Evolutionary conservation across 345 rosid species (phyloP).

Genomic region (Gossypium thurberi): DNA sequence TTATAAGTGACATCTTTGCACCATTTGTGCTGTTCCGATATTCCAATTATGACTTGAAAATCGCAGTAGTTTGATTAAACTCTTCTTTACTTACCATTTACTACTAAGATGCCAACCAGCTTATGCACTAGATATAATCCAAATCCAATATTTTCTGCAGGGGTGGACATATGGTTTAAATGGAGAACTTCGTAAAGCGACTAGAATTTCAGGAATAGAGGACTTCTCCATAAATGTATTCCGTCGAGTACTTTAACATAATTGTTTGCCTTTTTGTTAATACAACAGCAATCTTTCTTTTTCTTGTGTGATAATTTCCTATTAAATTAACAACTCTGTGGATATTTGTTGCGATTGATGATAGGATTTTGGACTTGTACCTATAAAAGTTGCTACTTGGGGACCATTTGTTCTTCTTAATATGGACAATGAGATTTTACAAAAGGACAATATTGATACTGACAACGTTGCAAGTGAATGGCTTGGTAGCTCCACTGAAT

Average conservation of each 20-base stretch:
- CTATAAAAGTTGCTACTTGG: slow-evolving; percentile 64
- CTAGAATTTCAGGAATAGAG: slow-evolving; percentile 55
- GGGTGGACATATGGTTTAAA: slow-evolving; percentile 85
- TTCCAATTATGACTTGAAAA: neutral
- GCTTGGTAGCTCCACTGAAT: slow-evolving; percentile 69
- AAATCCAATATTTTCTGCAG: slow-evolving; percentile 27
- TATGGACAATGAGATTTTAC: slow-evolving; percentile 26
- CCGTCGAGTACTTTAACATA: neutral
- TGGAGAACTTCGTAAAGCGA: slow-evolving; percentile 79
- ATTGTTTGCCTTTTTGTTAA: slow-evolving; percentile 14
- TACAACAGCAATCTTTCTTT: neutral
- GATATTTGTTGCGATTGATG: slow-evolving; percentile 20
- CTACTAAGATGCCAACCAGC: neutral
- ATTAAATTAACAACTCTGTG: slow-evolving; percentile 14
- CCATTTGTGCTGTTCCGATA: neutral
- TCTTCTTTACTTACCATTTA: neutral
- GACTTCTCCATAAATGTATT: slow-evolving; percentile 56
- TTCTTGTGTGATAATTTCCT: neutral
- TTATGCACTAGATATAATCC: neutral
- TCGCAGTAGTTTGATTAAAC: neutral
- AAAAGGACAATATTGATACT: slow-evolving; percentile 22
- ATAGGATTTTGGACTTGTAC: slow-evolving; percentile 79
- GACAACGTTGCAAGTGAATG: slow-evolving; percentile 48
- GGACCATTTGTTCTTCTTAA: slow-evolving; percentile 89
- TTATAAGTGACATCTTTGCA: neutral